A percentile compares a stretch with the other conserved stretches of the same genome.
These are phyloP conservation scores for Fusarium coicis DNA, from an alignment of 2,329 filamentous ascomycete species.

Conservation along the genomic window DNA sequence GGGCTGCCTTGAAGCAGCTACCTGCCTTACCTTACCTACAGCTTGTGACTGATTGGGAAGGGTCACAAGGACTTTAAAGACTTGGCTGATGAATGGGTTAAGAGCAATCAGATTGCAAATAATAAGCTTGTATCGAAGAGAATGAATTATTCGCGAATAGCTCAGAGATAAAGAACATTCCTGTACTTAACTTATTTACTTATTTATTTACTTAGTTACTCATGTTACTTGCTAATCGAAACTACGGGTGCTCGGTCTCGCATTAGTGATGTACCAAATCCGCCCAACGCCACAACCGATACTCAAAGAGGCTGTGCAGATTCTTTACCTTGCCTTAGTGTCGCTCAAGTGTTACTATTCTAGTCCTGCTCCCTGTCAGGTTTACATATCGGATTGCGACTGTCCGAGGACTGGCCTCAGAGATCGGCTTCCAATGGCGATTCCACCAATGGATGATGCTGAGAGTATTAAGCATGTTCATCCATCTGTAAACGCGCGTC, in stretches of 20 bases:
- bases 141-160: not conserved
- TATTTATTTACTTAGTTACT: not conserved
- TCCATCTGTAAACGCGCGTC: conserved; percentile 26
- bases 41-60: conserved; percentile 17
- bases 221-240: not conserved
- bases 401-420: conserved; percentile 11
- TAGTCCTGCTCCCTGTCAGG: conserved; percentile 5
- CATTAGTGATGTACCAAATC: conserved; percentile 7
- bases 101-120: not conserved
- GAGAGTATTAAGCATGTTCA: not conserved
- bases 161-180: not conserved
- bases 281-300: conserved; percentile 37
- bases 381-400: conserved; percentile 10
- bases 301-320: conserved; percentile 36
- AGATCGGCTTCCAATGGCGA: conserved; percentile 18
- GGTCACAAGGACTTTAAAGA: conserved; percentile 10
- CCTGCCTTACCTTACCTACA: not conserved
- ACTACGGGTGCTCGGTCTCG: not conserved
- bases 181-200: not conserved
- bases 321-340: not conserved
- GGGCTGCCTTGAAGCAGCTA: conserved; percentile 16
- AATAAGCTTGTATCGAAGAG: not conserved
- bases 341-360: conserved; percentile 27
- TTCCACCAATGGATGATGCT: conserved; percentile 14
- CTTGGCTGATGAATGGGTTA: conserved; percentile 4